Conservation (phyloP, 2,329 filamentous ascomycete species). For the Fusarium sp. region DNA sequence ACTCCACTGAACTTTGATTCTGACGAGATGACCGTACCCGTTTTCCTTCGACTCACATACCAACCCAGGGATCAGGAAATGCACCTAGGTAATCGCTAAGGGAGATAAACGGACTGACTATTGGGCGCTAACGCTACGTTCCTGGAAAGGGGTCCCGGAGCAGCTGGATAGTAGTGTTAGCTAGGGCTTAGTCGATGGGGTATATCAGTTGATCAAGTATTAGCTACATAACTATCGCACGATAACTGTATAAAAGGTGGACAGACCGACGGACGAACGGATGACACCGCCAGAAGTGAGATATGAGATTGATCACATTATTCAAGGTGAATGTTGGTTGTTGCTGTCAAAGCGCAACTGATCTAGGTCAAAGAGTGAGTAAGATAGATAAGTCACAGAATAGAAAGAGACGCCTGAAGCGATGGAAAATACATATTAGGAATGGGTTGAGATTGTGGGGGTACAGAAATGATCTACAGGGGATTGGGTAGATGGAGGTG, state of each 20-base stretch:
- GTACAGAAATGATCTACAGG: constrained; percentile 2
- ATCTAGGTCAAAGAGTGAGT: not conserved
- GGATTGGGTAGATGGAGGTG: not conserved
- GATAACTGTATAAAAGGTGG: not conserved
- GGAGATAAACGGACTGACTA: not conserved
- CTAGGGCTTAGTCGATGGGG: not conserved
- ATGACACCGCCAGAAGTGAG: not conserved
- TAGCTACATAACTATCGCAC: not conserved
- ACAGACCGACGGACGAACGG: not conserved
- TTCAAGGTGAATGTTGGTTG: not conserved
- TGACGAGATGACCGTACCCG: not conserved
- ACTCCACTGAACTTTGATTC: not conserved
- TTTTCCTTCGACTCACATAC: not conserved
- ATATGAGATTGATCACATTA: not conserved
- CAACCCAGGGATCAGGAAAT: not conserved
- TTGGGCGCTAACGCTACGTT: constrained; percentile 7
- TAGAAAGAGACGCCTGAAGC: not conserved
- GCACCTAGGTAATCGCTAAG: not conserved
- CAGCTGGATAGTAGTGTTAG: not conserved
- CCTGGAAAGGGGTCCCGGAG: constrained; percentile 6
- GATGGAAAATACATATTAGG: not conserved
- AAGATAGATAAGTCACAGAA: not conserved
- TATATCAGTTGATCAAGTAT: not conserved
- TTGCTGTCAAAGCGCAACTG: not conserved
- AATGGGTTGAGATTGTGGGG: not conserved